Evolutionary conservation across 805 yeast species (phyloP).

Genomic region (Candida morakotiae): DNA sequence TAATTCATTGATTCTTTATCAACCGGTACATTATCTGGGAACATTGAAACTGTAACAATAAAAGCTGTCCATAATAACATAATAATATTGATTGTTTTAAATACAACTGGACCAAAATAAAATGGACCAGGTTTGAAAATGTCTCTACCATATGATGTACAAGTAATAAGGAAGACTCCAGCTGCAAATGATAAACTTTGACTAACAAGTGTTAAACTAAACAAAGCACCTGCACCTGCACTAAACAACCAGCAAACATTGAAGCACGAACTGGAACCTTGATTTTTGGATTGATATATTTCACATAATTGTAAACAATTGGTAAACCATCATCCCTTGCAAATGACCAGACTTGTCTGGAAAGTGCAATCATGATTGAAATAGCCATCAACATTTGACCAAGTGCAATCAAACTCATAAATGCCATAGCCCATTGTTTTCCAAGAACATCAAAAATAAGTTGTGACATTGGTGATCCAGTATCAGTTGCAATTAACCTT

Average conservation of each 20-base stretch:
- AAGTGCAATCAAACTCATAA: constrained; percentile 53
- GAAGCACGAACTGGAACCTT: constrained; percentile 68
- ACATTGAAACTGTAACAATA: constrained; percentile 54
- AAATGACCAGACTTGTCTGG: constrained; percentile 73
- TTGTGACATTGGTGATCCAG: constrained; percentile 67
- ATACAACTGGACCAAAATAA: constrained; percentile 49
- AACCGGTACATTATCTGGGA: constrained; percentile 48
- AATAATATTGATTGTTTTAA: constrained; percentile 41
- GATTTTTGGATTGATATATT: constrained; percentile 50
- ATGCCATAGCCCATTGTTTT: constrained; percentile 46
- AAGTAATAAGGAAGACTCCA: constrained; percentile 51
- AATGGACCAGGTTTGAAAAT: constrained; percentile 65
- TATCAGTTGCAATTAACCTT: constrained; percentile 35
- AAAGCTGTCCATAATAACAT: constrained; percentile 48
- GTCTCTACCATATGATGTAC: constrained; percentile 37
- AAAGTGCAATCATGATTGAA: constrained; percentile 57
- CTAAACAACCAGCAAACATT: constrained; percentile 42
- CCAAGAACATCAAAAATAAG: constrained; percentile 34
- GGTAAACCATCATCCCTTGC: constrained; percentile 77
- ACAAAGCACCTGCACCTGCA: constrained; percentile 58
- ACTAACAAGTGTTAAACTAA: constrained; percentile 56
- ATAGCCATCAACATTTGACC: constrained; percentile 68
- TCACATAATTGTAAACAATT: constrained; percentile 46
- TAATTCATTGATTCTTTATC: constrained; percentile 58
- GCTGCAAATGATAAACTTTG: constrained; percentile 55